These are phyloP conservation scores for Porodaedalea pini DNA, from an alignment of 1,284 basidiomycete species.

Conservation along the genomic window DNA sequence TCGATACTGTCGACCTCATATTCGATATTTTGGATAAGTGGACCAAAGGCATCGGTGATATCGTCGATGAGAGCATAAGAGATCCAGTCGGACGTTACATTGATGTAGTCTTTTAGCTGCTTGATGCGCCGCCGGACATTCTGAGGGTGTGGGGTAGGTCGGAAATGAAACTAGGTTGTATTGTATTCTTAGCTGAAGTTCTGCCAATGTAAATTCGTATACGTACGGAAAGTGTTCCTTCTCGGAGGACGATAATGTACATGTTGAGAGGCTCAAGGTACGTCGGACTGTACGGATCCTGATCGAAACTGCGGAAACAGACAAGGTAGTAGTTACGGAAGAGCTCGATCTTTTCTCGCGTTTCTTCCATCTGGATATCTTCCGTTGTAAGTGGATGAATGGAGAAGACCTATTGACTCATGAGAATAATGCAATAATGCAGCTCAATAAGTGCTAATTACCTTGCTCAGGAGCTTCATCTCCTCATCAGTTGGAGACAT, in stretches of 20 bases:
- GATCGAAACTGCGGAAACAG: constrained; percentile 99
- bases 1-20: constrained; percentile 99
- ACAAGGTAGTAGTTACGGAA: constrained; percentile 99
- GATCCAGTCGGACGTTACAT: constrained; percentile 99
- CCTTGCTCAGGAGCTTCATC: constrained; percentile 95
- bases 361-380: constrained; percentile 99
- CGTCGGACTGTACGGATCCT: constrained; percentile 96
- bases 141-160: constrained; percentile 95
- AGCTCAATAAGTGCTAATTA: constrained; percentile 29
- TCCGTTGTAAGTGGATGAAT: constrained; percentile 99
- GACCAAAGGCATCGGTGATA: constrained; percentile 99
- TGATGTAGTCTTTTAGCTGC: constrained; percentile 99
- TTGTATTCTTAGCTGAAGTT: background rate
- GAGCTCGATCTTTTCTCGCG: constrained; percentile 98
- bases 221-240: constrained; percentile 90
- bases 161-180: constrained; percentile 84
- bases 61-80: constrained; percentile 99
- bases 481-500: constrained; percentile 95
- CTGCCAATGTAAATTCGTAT: background rate
- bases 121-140: constrained; percentile 98
- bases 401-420: constrained; percentile 71
- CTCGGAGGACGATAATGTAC: constrained; percentile 99
- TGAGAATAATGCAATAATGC: background rate
- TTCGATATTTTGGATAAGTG: constrained; percentile 97
- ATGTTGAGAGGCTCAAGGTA: constrained; percentile 98